phyloP scores from a whole-genome alignment of 208 protist species.

The Acanthamoeba sp. region DNA sequence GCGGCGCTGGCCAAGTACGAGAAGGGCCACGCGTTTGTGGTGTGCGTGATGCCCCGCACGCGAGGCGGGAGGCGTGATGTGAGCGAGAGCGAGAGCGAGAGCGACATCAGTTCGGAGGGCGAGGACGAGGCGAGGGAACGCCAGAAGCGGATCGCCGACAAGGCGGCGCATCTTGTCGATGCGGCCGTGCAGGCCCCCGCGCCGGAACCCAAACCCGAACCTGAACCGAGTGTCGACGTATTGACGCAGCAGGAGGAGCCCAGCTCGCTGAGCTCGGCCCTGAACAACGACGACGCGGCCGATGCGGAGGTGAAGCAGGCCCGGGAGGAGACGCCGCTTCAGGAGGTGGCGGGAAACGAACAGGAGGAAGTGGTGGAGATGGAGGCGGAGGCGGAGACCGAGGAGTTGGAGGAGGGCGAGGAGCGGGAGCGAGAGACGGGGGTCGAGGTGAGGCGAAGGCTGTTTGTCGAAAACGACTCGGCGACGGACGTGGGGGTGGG shows the following conservation, averaged over 20 bases:
- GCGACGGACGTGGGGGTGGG: neutral
- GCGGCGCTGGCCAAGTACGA: neutral
- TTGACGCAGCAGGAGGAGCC: neutral
- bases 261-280: too few relatives aligned
- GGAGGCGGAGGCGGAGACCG: neutral
- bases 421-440: neutral
- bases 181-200: too few relatives aligned
- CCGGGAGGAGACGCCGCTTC: neutral
- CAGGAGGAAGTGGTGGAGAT: neutral
- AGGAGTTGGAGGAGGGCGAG: neutral
- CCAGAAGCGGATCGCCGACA: neutral
- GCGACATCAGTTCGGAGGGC: conserved; percentile 23
- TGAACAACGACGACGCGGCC: too few relatives aligned
- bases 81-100: conserved; percentile 31
- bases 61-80: neutral
- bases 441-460: neutral
- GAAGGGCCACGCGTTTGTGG: neutral
- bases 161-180: neutral
- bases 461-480: neutral
- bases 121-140: conserved; percentile 11
- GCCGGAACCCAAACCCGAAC: too few relatives aligned
- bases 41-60: neutral
- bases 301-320: neutral
- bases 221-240: too few relatives aligned
- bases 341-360: neutral